Base-by-base conservation (phyloP, 306 rosid species). In the Fagus crenata region DNA sequence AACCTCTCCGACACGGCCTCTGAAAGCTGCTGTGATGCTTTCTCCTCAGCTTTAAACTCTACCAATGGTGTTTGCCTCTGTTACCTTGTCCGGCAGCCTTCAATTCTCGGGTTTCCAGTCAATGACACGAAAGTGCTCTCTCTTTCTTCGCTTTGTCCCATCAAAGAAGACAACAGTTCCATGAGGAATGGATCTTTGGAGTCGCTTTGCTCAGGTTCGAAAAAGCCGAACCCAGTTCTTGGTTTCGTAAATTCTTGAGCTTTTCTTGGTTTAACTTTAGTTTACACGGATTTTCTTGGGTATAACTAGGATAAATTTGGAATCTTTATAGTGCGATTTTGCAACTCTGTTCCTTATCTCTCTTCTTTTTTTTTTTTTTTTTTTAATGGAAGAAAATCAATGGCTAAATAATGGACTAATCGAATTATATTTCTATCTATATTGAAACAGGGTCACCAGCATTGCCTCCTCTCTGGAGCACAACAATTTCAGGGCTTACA, bases 81-180 rank as follows among this genome's bases (percentile, higher is more conserved):
- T 41, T 80, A 89, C 80, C 84, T 94, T 7, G 73, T 89, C 56
- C 88, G 76, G 1, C 77, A 89, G 4, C 89, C 93, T 69, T 73
- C 53, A 35, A 83, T 89, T 28, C 87, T 92, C 0, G 96, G 96
- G 2, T 93, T 92, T 67, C 97, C 94, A 56, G 77, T 92, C 68
- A 86, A 89, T 77, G 61, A 56, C 14, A 75, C 85, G 2, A 84
- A 86, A 42, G 71, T 94, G 8, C 78, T 86, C 79, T 90, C 93
- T 1, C 96, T 94, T 56, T 75, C 94, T 53, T 78, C 85, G 7
- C n/a, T n/a, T 43, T 43, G 49, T 43, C 49, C 0, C 0, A 43
- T 43, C 9, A 43, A 12, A 8, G 49, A 43, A 6, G 49, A 43
- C 13, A 43, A 43, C 49, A 43, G 49, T 43, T 43, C 49, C 49